A percentile compares a stretch with the other conserved stretches of the same genome.
phyloP scores from a whole-genome alignment of 495 filamentous ascomycete species.

The Annulohypoxylon nitens region DNA sequence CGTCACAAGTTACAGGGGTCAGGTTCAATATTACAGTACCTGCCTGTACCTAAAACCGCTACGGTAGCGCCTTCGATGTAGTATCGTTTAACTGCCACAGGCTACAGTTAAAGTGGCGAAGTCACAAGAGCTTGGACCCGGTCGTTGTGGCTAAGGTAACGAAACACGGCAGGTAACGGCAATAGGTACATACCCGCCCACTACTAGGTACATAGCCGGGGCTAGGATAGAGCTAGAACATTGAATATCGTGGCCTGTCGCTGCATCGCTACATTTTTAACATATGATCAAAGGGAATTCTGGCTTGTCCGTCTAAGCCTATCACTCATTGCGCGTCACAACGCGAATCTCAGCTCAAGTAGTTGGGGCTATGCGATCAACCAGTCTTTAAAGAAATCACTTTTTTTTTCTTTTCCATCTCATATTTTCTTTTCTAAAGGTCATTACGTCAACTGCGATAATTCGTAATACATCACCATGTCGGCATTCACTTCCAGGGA shows the following conservation, averaged over 20 bases:
- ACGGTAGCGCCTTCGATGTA: background rate
- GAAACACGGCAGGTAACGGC: background rate
- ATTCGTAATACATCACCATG: conserved; percentile 57
- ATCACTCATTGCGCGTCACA: conserved; percentile 35
- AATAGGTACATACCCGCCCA: background rate
- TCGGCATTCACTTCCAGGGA: conserved; percentile 67
- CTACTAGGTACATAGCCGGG: background rate
- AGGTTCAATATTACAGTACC: background rate
- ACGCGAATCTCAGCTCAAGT: conserved; percentile 16
- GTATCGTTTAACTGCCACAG: conserved; percentile 14
- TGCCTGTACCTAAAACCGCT: background rate
- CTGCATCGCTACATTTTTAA: conserved; percentile 1
- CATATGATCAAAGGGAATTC: conserved; percentile 32
- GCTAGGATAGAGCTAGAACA: background rate
- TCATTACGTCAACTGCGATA: conserved; percentile 9
- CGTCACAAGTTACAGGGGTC: conserved; percentile 21
- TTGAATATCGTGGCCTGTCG: conserved; percentile 33
- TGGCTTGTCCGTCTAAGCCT: conserved; percentile 29
- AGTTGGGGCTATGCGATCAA: conserved; percentile 36
- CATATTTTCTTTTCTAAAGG: conserved; percentile 4
- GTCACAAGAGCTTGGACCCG: background rate
- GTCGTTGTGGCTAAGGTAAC: conserved; percentile 25
- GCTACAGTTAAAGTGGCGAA: background rate
- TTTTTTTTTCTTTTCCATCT: conserved; percentile 6
- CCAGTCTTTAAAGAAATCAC: conserved; percentile 7